Conservation (phyloP, 116 monocot species). For the Cymodocea nodosa region DNA sequence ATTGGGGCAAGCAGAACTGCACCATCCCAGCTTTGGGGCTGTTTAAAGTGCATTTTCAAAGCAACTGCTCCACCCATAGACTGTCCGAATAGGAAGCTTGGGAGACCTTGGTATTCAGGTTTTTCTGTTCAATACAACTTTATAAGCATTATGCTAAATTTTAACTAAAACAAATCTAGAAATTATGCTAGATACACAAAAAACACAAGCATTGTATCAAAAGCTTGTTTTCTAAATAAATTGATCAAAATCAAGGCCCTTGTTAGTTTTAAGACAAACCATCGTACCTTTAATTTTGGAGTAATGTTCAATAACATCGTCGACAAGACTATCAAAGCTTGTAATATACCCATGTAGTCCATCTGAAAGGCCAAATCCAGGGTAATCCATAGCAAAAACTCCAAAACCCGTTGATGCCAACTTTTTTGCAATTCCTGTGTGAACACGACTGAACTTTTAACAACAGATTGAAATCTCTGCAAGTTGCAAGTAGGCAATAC, state of each 20-base stretch:
- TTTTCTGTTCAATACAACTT: slow-evolving; percentile 30
- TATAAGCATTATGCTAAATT: not conserved
- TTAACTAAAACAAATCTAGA: too few species aligned
- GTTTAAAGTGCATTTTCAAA: slow-evolving; percentile 71
- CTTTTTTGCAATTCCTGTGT: slow-evolving; percentile 74
- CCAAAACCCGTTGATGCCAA: slow-evolving; percentile 79
- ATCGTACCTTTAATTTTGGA: slow-evolving; percentile 65
- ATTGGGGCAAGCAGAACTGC: slow-evolving; percentile 85
- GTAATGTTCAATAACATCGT: slow-evolving; percentile 76
- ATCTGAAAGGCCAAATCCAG: slow-evolving; percentile 97
- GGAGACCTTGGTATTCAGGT: slow-evolving; percentile 46
- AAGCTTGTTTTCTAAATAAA: too few species aligned
- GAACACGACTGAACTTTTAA: not conserved
- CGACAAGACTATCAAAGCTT: slow-evolving; percentile 73
- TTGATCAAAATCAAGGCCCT: not conserved
- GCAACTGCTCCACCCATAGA: slow-evolving; percentile 98
- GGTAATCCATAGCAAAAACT: slow-evolving; percentile 95
- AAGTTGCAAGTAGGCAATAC: not conserved
- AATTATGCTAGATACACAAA: too few species aligned
- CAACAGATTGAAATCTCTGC: not conserved
- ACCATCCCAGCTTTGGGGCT: slow-evolving; percentile 64
- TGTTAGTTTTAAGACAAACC: not conserved
- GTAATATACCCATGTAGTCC: slow-evolving; percentile 93
- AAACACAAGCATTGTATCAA: too few species aligned
- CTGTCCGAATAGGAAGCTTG: slow-evolving; percentile 78